phyloP scores from a whole-genome alignment of 805 yeast genomes.

The Candida michaelii region DNA sequence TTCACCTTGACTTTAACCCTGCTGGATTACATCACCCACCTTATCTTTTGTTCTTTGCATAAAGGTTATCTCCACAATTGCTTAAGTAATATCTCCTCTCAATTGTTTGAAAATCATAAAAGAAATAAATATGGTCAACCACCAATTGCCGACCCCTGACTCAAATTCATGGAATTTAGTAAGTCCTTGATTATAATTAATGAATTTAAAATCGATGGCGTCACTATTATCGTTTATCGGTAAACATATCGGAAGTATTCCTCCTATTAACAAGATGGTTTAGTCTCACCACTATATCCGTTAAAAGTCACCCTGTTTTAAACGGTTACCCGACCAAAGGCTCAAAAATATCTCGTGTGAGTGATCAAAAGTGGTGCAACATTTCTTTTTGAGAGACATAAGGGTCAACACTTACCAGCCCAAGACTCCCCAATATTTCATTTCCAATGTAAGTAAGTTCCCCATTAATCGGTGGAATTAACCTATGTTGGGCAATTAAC shows the following conservation, averaged over 20 bases:
- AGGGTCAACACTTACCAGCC: background rate
- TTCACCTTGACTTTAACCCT: too few species aligned
- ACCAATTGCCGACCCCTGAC: too few species aligned
- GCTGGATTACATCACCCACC: background rate
- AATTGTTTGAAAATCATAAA: background rate
- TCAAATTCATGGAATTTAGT: too few species aligned
- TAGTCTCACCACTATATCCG: conserved; percentile 2
- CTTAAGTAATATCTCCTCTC: conserved; percentile 4
- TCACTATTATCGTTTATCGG: too few species aligned
- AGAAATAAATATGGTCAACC: background rate
- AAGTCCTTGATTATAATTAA: too few species aligned
- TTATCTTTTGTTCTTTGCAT: conserved; percentile 1
- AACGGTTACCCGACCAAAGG: background rate
- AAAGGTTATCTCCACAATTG: conserved; percentile 1
- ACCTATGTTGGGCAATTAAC: too few species aligned
- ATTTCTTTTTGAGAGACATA: conserved; percentile 10
- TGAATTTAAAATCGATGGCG: too few species aligned
- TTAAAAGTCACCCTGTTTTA: background rate
- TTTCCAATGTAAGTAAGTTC: conserved; percentile 1
- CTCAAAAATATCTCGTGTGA: conserved; percentile 3
- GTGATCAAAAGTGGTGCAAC: conserved; percentile 13
- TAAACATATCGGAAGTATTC: too few species aligned
- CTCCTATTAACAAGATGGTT: too few species aligned
- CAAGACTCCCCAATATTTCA: background rate
- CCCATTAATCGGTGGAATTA: conserved; percentile 1